These are phyloP conservation scores for Trichomonascaceae sp. DNA, from an alignment of 1,139 yeast genomes.

Conservation along the genomic window DNA sequence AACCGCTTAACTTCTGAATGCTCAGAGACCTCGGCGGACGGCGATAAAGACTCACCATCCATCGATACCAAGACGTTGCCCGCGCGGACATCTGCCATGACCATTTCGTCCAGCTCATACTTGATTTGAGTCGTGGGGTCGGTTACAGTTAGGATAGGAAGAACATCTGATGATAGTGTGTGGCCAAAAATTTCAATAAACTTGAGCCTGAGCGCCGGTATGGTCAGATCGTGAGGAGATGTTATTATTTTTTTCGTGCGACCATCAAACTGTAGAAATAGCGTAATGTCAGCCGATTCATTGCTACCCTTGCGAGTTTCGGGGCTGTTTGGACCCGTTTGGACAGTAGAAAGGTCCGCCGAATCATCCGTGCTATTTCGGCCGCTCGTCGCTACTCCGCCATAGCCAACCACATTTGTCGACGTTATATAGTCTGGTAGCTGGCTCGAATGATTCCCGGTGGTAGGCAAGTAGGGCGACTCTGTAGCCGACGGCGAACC, in stretches of 20 bases:
- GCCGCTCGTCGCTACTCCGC: too few species aligned
- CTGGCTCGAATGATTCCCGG: constrained; percentile 15
- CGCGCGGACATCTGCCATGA: constrained; percentile 42
- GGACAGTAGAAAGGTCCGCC: not conserved
- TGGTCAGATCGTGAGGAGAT: constrained; percentile 36
- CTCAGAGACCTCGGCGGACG: constrained; percentile 18
- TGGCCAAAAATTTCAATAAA: constrained; percentile 84
- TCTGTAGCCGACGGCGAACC: constrained; percentile 7
- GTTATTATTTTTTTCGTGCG: constrained; percentile 49
- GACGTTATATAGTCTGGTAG: constrained; percentile 18
- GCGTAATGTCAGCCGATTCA: constrained; percentile 9
- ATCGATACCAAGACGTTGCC: constrained; percentile 47
- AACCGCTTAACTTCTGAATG: constrained; percentile 14
- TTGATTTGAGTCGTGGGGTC: constrained; percentile 48
- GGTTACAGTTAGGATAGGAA: constrained; percentile 71
- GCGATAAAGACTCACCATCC: constrained; percentile 26
- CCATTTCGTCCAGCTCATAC: constrained; percentile 69
- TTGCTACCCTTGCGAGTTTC: not conserved
- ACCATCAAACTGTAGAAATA: constrained; percentile 47
- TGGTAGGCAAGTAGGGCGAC: constrained; percentile 17
- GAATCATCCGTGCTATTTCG: not conserved
- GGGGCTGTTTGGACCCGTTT: not conserved
- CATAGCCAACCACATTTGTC: constrained; percentile 9
- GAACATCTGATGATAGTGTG: constrained; percentile 53
- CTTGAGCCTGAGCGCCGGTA: constrained; percentile 53